These are phyloP conservation scores for Boletus fagicola DNA, from an alignment of 768 basidiomycete species.

Conservation along the genomic window DNA sequence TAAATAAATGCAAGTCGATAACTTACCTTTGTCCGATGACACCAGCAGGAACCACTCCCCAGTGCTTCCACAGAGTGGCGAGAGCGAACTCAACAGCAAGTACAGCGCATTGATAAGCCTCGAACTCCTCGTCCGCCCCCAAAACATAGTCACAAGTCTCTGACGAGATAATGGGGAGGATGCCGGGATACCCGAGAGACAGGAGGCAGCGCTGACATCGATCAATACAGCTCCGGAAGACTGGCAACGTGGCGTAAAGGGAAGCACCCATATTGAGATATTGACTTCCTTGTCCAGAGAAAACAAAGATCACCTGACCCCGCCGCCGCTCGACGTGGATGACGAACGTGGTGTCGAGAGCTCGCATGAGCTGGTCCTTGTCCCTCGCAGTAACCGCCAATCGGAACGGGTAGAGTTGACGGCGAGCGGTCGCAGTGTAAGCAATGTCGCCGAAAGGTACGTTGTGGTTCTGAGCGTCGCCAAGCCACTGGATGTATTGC, in stretches of 20 bases:
- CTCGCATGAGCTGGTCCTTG: constrained; percentile 45
- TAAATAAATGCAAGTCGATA: not conserved
- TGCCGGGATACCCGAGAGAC: constrained; percentile 48
- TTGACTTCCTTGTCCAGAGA: constrained; percentile 73
- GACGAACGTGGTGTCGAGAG: constrained; percentile 38
- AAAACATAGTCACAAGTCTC: constrained; percentile 24
- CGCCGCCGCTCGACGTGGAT: constrained; percentile 29
- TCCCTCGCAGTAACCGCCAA: constrained; percentile 46
- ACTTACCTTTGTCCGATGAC: constrained; percentile 72
- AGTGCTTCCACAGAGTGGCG: constrained; percentile 61
- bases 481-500: constrained; percentile 49
- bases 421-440: constrained; percentile 67
- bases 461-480: constrained; percentile 24
- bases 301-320: constrained; percentile 57
- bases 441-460: constrained; percentile 49
- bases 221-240: constrained; percentile 54
- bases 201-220: constrained; percentile 54
- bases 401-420: constrained; percentile 54
- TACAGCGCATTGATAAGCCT: constrained; percentile 51
- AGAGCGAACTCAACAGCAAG: constrained; percentile 65
- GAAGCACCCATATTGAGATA: constrained; percentile 60
- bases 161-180: constrained; percentile 43
- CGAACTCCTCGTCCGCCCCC: constrained; percentile 37
- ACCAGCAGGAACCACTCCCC: constrained; percentile 60
- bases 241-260: constrained; percentile 48